phyloP scores from a whole-genome alignment of 1,284 basidiomycete genomes.

The Ustilago shanxiensis region DNA sequence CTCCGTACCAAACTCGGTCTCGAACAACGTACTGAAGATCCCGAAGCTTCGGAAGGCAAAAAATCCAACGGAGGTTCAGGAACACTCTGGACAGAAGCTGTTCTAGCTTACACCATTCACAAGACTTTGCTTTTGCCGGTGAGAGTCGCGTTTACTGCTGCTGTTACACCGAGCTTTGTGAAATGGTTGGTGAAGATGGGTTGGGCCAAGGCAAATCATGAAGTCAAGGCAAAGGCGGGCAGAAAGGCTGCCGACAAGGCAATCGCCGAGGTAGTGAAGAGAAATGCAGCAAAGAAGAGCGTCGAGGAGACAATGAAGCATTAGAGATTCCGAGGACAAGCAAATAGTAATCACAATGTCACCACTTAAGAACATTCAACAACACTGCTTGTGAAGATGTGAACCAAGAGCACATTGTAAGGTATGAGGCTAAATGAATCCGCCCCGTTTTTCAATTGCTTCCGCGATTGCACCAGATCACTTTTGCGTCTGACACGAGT shows the following conservation, averaged over 20 bases:
- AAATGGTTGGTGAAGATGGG: constrained; percentile 62
- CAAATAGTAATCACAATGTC: neutral
- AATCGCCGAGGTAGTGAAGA: constrained; percentile 25
- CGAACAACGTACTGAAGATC: constrained; percentile 37
- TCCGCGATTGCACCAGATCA: too few relatives aligned
- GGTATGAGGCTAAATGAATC: too few relatives aligned
- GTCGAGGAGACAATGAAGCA: constrained; percentile 21
- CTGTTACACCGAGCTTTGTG: constrained; percentile 86
- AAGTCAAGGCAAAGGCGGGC: constrained; percentile 34
- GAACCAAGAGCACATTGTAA: too few relatives aligned
- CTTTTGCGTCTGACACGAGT: too few relatives aligned
- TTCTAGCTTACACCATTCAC: constrained; percentile 94
- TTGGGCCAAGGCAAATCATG: constrained; percentile 58
- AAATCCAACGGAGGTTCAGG: neutral
- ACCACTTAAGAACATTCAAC: constrained; percentile 7
- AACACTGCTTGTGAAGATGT: neutral
- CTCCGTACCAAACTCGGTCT: constrained; percentile 71
- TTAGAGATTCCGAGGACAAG: neutral
- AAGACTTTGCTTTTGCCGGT: constrained; percentile 94
- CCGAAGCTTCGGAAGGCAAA: neutral
- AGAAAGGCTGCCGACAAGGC: constrained; percentile 43
- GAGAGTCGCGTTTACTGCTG: constrained; percentile 87
- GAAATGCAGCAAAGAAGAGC: constrained; percentile 16
- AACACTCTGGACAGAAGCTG: constrained; percentile 84
- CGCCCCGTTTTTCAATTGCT: too few relatives aligned